These are phyloP conservation scores for Phellopilus nigrolimitatus DNA, from an alignment of 1,284 basidiomycete genomes.

Conservation along the genomic window DNA sequence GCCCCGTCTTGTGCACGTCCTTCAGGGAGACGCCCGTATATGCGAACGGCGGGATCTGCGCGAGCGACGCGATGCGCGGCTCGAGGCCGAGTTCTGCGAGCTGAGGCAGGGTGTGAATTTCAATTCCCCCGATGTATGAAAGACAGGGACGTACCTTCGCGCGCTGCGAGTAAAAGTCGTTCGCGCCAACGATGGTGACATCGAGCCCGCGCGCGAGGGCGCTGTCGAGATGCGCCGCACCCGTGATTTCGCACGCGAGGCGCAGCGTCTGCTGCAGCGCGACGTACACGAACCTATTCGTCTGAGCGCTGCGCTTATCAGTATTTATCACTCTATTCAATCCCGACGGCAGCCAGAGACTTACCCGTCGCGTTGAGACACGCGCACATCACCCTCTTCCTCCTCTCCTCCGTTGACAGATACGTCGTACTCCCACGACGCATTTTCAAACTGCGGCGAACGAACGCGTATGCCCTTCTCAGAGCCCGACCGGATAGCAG, in stretches of 20 bases:
- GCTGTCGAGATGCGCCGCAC: constrained; percentile 39
- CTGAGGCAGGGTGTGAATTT: too few relatives aligned
- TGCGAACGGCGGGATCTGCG: constrained; percentile 68
- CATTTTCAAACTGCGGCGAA: constrained; percentile 87
- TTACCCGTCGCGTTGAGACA: constrained; percentile 45
- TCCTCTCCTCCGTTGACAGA: too few relatives aligned
- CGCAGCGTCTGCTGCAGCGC: constrained; percentile 76
- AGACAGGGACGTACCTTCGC: constrained; percentile 56
- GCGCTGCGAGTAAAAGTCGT: constrained; percentile 97
- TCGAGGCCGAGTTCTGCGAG: constrained; percentile 58
- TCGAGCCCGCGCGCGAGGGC: constrained; percentile 54
- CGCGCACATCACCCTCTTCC: constrained; percentile 36
- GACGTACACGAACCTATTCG: constrained; percentile 91
- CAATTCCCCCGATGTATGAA: too few relatives aligned
- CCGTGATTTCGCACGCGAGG: constrained; percentile 57
- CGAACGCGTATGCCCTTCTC: constrained; percentile 56
- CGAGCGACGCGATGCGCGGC: constrained; percentile 55
- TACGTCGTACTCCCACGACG: constrained; percentile 75
- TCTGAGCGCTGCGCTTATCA: constrained; percentile 31
- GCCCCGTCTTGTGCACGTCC: constrained; percentile 94
- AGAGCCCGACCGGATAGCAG: constrained; percentile 42
- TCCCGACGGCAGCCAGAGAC: constrained; percentile 26
- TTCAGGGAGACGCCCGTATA: constrained; percentile 65
- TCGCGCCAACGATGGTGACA: constrained; percentile 86
- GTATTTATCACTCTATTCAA: constrained; percentile 20